A percentile compares a stretch with the other conserved stretches of the same genome.
Conservation (phyloP, 2,329 filamentous ascomycete species). For the Stagonosporopsis vannaccii region DNA sequence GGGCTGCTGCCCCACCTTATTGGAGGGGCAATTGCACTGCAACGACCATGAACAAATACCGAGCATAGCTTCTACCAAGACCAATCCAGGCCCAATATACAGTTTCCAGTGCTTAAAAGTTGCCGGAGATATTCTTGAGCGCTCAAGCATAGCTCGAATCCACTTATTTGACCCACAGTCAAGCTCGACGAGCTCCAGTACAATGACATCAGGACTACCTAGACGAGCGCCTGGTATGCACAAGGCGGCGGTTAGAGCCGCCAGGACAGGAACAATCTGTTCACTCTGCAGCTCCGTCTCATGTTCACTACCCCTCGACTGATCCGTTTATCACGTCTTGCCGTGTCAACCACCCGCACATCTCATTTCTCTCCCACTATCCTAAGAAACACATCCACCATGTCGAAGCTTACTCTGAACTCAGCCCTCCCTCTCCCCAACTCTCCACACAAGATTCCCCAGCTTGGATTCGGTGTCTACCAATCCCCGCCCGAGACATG, state of each 20-base stretch:
- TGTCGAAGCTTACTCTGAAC: slow-evolving; percentile 51
- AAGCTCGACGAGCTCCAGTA: slow-evolving; percentile 4
- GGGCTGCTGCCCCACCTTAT: slow-evolving; percentile 13
- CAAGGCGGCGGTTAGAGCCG: slow-evolving; percentile 12
- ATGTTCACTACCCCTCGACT: slow-evolving; percentile 19
- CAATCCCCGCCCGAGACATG: slow-evolving; percentile 64
- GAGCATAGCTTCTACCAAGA: not conserved
- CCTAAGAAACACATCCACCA: slow-evolving; percentile 17
- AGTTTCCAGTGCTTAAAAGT: not conserved
- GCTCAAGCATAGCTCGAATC: not conserved
- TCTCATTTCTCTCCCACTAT: slow-evolving; percentile 4
- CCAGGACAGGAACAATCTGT: slow-evolving; percentile 8
- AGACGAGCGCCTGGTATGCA: slow-evolving; percentile 11
- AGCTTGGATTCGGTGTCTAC: slow-evolving; percentile 76
- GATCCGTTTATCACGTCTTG: slow-evolving; percentile 5
- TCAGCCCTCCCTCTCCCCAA: slow-evolving; percentile 61
- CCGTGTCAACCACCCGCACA: slow-evolving; percentile 13
- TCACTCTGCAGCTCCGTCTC: slow-evolving; percentile 7
- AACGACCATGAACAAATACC: not conserved
- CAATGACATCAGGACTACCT: slow-evolving; percentile 23
- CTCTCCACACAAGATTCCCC: slow-evolving; percentile 64
- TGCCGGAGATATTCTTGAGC: not conserved
- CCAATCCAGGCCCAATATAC: not conserved
- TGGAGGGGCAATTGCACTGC: slow-evolving; percentile 10
- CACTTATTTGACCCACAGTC: slow-evolving; percentile 9